Evolutionary conservation across 1,284 basidiomycete genomes (phyloP), one percentile per base, ranked within the genome.

Genomic region (Schizopora paradoxa): DNA sequence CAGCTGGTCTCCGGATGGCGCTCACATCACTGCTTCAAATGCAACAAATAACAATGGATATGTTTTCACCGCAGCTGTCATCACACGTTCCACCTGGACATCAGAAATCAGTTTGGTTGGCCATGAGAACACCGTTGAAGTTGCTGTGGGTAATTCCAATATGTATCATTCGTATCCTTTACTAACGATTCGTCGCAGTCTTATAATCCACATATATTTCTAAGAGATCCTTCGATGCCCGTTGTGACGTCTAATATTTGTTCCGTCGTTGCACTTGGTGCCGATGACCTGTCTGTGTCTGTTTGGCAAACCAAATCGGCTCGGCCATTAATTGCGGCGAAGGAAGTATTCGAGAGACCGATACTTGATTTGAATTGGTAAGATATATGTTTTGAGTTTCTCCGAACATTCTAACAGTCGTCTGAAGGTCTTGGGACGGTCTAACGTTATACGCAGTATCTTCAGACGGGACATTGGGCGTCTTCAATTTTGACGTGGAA

Each of bases 1-100:
- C 47, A 96, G 93, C 58, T 99, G 95, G 96, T 96, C 94, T 1
- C 95, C 95, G 2, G 96, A 99, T 63, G 96, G 96, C n/a, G 89
- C 91, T 5, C 91, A 96, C 60, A 89, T 99, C 51, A 92, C 94
- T 4, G 88, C 93, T 1, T 95, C 94, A 0, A 99, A 99, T 59
- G 93, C 95, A 2, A 98, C 94, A 55, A 98, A 96, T 62, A 88
- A 88, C 56, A 82, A 85, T 53, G 93, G 93, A 3, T 94, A 92
- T 45, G 93, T 99, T 6, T 99, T 99, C 63, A 95, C 97, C 39
- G 93, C 94, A 2, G 91, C 91, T 8, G 91, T 99, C 21, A 92
- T 98, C 53, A 85, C 89, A 5, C 75, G 95, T 25, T 82, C 84
- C 39, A 74, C 80, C 5, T 96, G 91, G 92, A 82, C 80, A 2